Conservation (phyloP, 495 filamentous ascomycete genomes). For the Trichoderma gamsii region DNA sequence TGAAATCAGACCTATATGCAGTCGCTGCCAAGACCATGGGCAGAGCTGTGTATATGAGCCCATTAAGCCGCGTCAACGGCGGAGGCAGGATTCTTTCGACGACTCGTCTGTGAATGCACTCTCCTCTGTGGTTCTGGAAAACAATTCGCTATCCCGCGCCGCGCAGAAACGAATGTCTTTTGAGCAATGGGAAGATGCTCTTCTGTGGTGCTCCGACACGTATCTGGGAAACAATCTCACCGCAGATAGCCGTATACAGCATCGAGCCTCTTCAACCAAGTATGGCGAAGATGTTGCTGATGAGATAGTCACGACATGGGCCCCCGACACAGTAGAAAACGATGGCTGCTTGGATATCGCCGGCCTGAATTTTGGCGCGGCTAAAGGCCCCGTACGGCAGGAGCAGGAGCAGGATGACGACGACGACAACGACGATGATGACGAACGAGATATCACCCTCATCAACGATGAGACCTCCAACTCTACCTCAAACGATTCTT, state of each 20-base stretch:
- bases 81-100: slow-evolving; percentile 33
- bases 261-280: background rate
- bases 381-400: background rate
- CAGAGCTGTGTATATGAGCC: slow-evolving; percentile 51
- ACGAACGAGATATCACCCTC: background rate
- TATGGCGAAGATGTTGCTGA: background rate
- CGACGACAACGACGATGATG: background rate
- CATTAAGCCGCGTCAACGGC: slow-evolving; percentile 51
- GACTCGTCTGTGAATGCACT: background rate
- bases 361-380: background rate
- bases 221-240: background rate
- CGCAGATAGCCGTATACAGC: background rate
- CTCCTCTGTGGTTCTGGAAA: background rate
- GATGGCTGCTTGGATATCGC: background rate
- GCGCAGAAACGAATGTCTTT: background rate
- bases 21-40: slow-evolving; percentile 49
- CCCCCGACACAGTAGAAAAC: background rate
- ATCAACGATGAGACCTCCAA: background rate
- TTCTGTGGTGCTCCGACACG: slow-evolving; percentile 1
- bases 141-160: background rate
- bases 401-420: background rate
- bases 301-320: background rate
- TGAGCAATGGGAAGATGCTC: slow-evolving; percentile 2
- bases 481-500: background rate
- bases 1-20: slow-evolving; percentile 52